Percentiles rank a stretch among this genome's conserved stretches.
Evolutionary conservation across 768 basidiomycete species (phyloP).

Genomic region (Hortiboletus flavorubellus): DNA sequence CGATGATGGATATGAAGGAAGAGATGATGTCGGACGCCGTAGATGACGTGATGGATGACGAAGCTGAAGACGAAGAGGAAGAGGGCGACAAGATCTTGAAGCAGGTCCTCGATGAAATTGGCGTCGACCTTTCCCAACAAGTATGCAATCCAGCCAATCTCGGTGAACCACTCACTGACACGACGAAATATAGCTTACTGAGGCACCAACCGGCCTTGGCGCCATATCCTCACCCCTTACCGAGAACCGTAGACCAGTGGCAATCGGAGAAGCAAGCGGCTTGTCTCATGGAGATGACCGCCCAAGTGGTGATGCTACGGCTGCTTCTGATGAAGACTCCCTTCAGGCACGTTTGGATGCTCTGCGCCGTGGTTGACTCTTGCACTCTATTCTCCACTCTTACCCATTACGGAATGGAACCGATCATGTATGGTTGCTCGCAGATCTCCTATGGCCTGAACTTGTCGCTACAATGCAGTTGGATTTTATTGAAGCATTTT

Average conservation of each 20-base stretch:
- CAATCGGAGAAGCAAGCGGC: conserved; percentile 62
- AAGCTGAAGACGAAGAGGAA: conserved; percentile 89
- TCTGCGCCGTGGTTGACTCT: conserved; percentile 60
- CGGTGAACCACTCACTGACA: conserved; percentile 5
- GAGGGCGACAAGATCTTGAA: conserved; percentile 95
- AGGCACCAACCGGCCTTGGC: conserved; percentile 75
- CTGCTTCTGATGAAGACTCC: conserved; percentile 79
- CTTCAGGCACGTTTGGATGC: conserved; percentile 93
- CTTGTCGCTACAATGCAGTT: neutral
- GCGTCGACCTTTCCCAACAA: conserved; percentile 85
- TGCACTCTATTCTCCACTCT: neutral
- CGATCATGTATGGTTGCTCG: conserved; percentile 1
- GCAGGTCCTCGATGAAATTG: conserved; percentile 96
- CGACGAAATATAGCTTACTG: conserved; percentile 58
- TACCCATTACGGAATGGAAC: conserved; percentile 8
- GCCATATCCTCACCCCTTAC: conserved; percentile 55
- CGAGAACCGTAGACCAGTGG: conserved; percentile 73
- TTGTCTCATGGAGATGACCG: conserved; percentile 37
- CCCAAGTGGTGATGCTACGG: conserved; percentile 35
- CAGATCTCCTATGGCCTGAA: neutral
- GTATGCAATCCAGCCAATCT: conserved; percentile 34
- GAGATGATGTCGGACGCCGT: conserved; percentile 99
- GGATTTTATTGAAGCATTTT: neutral
- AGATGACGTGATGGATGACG: conserved; percentile 95
- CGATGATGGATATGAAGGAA: conserved; percentile 99